Conservation (phyloP, 2,329 filamentous ascomycete species). For the Ophidiomyces ophidiicola region DNA sequence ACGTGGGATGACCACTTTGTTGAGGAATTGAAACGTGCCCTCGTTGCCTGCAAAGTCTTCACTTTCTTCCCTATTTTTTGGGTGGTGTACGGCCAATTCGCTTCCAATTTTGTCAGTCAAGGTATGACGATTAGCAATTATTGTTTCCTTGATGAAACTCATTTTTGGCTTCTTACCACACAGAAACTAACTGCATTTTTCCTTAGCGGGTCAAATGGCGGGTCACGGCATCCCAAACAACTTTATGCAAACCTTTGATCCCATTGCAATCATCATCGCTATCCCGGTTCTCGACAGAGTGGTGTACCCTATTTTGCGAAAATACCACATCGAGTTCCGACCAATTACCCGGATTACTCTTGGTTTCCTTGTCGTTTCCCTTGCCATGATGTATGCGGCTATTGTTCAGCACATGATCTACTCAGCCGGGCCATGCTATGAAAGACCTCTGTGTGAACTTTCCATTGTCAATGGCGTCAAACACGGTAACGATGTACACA, state of each 20-base stretch:
- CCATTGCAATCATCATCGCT: constrained; percentile 61
- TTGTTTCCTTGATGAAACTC: no score
- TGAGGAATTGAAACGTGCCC: constrained; percentile 55
- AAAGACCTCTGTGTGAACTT: constrained; percentile 24
- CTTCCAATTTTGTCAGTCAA: constrained; percentile 55
- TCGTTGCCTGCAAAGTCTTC: constrained; percentile 58
- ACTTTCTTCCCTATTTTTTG: constrained; percentile 57
- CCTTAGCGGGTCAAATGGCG: constrained; percentile 41
- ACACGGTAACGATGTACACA: constrained; percentile 31
- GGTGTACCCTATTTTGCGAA: constrained; percentile 56
- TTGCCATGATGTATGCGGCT: constrained; percentile 50
- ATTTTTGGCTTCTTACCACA: constrained; percentile 18
- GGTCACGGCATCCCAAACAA: constrained; percentile 64
- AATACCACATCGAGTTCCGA: constrained; percentile 51
- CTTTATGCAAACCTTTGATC: constrained; percentile 61
- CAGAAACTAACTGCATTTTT: constrained; percentile 20
- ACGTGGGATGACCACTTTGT: constrained; percentile 59
- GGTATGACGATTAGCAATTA: constrained; percentile 23
- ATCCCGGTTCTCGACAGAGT: constrained; percentile 56
- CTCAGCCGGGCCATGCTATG: constrained; percentile 40
- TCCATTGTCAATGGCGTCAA: constrained; percentile 23
- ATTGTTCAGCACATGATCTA: constrained; percentile 47
- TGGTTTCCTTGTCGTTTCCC: constrained; percentile 53
- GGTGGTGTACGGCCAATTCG: constrained; percentile 56
- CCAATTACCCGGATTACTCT: constrained; percentile 63